phyloP scores from a whole-genome alignment of 495 filamentous ascomycete genomes.

The Aspergillus sparsus region DNA sequence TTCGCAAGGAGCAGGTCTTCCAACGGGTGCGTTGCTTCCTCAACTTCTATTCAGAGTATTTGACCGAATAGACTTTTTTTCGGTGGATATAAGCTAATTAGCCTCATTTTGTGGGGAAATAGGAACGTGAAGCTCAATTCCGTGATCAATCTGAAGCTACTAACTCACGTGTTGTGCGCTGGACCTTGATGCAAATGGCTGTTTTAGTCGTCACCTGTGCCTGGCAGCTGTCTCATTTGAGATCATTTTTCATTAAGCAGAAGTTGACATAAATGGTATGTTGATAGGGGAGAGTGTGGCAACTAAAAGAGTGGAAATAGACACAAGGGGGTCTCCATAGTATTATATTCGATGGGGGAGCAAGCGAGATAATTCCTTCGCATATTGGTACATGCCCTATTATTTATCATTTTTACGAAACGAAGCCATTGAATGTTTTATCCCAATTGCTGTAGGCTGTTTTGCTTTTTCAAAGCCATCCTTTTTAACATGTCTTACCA shows the following conservation, averaged over 20 bases:
- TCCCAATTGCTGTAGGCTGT: no score
- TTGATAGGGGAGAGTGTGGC: no score
- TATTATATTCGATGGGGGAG: no score
- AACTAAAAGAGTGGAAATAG: no score
- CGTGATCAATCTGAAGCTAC: slow-evolving; percentile 94
- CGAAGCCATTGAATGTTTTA: no score
- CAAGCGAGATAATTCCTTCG: no score
- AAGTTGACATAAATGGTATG: slow-evolving; percentile 68
- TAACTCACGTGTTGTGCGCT: slow-evolving; percentile 89
- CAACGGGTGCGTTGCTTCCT: slow-evolving; percentile 71
- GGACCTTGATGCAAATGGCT: slow-evolving; percentile 86
- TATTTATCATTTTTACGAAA: no score
- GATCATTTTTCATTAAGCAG: slow-evolving; percentile 99
- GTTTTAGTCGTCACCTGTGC: slow-evolving; percentile 91
- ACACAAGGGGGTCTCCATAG: no score
- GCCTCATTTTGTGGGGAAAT: not conserved
- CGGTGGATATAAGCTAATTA: not conserved
- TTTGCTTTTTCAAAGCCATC: no score
- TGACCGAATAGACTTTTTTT: not conserved
- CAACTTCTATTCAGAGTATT: not conserved
- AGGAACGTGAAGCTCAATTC: slow-evolving; percentile 99
- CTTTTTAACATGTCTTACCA: no score
- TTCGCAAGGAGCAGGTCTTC: slow-evolving; percentile 91
- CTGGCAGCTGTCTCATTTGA: slow-evolving; percentile 94
- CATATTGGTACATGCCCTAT: no score